Evolutionary conservation across 208 protist genomes (phyloP).

Genomic region (Trypanosoma melophagium): DNA sequence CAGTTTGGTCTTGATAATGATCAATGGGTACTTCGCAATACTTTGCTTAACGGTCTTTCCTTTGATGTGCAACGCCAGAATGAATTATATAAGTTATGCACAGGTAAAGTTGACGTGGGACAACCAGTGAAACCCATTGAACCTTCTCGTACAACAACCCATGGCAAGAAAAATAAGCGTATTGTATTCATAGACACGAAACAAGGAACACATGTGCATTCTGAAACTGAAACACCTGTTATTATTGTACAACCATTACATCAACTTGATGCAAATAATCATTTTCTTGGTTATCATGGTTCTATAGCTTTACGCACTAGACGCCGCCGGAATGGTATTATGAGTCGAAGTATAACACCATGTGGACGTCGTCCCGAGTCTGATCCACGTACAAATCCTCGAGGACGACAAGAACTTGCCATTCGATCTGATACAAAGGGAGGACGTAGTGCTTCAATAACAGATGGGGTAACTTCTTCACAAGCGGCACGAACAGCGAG

Average conservation of each 20-base stretch:
- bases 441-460: constrained; percentile 21
- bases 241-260: constrained; percentile 34
- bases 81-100: constrained; percentile 66
- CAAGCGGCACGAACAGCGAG: constrained; percentile 24
- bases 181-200: constrained; percentile 82
- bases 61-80: constrained; percentile 68
- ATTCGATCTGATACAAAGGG: constrained; percentile 26
- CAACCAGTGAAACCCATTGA: constrained; percentile 14
- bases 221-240: constrained; percentile 44
- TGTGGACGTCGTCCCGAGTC: constrained; percentile 62
- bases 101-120: constrained; percentile 61
- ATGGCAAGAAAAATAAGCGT: constrained; percentile 30
- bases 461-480: constrained; percentile 26
- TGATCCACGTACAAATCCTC: constrained; percentile 54
- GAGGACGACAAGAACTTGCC: constrained; percentile 53
- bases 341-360: constrained; percentile 70
- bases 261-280: constrained; percentile 41
- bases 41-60: constrained; percentile 82
- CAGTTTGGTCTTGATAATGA: constrained; percentile 88
- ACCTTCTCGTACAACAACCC: constrained; percentile 12
- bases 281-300: constrained; percentile 62
- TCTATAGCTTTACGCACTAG: constrained; percentile 38
- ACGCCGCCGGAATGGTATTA: constrained; percentile 60
- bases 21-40: constrained; percentile 93
- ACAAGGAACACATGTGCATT: constrained; percentile 56